Base-by-base conservation (phyloP, 164 flowering plant genomes). In the Nelumbo lutea region DNA sequence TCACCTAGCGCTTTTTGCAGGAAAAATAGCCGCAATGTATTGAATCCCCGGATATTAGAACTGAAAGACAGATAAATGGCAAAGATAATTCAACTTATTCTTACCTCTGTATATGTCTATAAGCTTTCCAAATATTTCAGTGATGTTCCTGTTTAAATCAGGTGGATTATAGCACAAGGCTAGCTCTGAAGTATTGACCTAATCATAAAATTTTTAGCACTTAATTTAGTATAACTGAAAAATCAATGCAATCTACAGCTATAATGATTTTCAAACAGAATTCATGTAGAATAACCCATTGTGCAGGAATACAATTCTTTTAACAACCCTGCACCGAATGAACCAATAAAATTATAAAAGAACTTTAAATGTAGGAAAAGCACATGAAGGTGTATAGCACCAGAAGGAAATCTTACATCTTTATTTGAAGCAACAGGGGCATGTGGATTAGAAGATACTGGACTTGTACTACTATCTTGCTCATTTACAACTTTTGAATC, bases 81-180 rank as follows among this genome's bases (percentile, higher is more conserved):
- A 15, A 39, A 41, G 46, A 63, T 9, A 15, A 61, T 10, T 58
- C 64, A 58, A 13, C 9, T 55, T 45, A 63, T 48, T 43, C 71
- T 68, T 65, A 94, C 98, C 98, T 82, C 98, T 88, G 68, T 91
- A 94, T 67, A 94, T 90, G 77, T 89, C 77, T 56, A 91, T 79
- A 56, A 94, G 96, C 81, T 88, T 91, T 72, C 91, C 89, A 76
- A 94, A 94, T 73, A 94, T 87, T 59, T 86, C 88, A 6, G 96
- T 91, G 50, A 94, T 81, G 60, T 89, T 86, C 68, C 72, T 79
- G 75, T 91, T 94, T 52, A 87, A 70, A 78, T 94, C 97, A 67
- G 97, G 98, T 50, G 98, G 96, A 62, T 67, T 78, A 73, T 91
- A 94, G 5, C 71, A 70, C 80, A 79, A 70, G 10, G 87, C 72